These are phyloP conservation scores for Metschnikowia peoriensis DNA, from an alignment of 805 yeast species.

Conservation along the genomic window DNA sequence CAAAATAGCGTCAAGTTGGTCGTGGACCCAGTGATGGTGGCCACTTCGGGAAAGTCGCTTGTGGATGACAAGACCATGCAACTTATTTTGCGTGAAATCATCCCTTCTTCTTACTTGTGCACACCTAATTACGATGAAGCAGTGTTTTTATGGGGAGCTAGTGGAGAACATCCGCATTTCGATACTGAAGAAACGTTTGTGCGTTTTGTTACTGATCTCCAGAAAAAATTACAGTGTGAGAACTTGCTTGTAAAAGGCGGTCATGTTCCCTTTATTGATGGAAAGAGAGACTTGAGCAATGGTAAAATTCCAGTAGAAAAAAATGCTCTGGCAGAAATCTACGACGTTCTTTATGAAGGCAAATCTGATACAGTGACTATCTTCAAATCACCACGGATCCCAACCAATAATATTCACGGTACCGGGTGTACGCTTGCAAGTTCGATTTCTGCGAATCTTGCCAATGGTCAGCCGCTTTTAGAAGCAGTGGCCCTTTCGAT, in stretches of 20 bases:
- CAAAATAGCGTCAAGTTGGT: slow-evolving; percentile 40
- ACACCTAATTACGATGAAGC: slow-evolving; percentile 83
- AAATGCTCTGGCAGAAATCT: slow-evolving; percentile 24
- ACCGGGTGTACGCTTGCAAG: slow-evolving; percentile 89
- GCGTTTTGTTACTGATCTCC: slow-evolving; percentile 25
- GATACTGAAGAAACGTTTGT: slow-evolving; percentile 34
- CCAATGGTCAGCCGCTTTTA: slow-evolving; percentile 47
- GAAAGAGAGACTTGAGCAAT: neutral
- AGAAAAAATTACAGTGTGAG: slow-evolving; percentile 35
- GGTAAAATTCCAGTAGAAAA: neutral
- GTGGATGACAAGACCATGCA: slow-evolving; percentile 47
- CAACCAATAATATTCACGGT: slow-evolving; percentile 70
- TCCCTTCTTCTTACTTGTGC: slow-evolving; percentile 55
- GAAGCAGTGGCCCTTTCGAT: slow-evolving; percentile 57
- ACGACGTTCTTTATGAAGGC: slow-evolving; percentile 55
- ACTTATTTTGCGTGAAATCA: slow-evolving; percentile 41
- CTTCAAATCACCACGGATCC: slow-evolving; percentile 45
- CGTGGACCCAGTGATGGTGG: slow-evolving; percentile 81
- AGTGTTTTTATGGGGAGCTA: slow-evolving; percentile 30
- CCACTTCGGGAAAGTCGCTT: slow-evolving; percentile 71
- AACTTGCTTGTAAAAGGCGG: slow-evolving; percentile 80
- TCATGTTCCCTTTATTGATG: slow-evolving; percentile 51
- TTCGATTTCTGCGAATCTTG: slow-evolving; percentile 72
- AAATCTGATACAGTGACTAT: slow-evolving; percentile 33
- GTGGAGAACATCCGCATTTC: slow-evolving; percentile 11